Evolutionary conservation across 495 filamentous ascomycete species (phyloP), one percentile per base, ranked within the genome.

Genomic region (Neurospora intermedia): DNA sequence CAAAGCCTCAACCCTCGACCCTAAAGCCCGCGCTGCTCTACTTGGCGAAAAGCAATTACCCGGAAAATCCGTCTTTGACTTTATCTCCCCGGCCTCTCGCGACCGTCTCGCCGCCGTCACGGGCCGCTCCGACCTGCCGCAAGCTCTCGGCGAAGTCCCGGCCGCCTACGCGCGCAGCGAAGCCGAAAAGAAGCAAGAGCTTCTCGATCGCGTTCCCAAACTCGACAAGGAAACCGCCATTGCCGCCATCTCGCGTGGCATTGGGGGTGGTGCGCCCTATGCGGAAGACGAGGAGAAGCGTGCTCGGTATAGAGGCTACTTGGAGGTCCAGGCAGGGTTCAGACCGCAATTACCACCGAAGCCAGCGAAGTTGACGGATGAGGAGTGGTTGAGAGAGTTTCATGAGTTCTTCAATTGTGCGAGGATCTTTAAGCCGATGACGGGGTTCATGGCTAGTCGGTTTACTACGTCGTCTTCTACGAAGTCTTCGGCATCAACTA

Each of bases 1-100:
- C 16, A 91, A 90, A 79, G 83, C 90, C 10, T 94, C 93, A 0
- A 89, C 85, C 9, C 87, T 98, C 10, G 88, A 97, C 80, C 92
- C 95, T 5, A 91, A 87, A 74, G 84, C 93, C 40, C 88, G 96
- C 75, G 96, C 94, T 13, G 89, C 91, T 18, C 84, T 97, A 13
- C 84, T 99, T 0, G 94, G 94, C 23, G 95, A 98, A 80, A 84
- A 88, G 39, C 88, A 90, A 54, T 84, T 99, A 1, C 94, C 94
- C 5, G 92, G 93, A 11, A 97, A 98, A 81, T 98, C 96, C 1
- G 90, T 99, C 43, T 99, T 98, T 79, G 94, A 98, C 80, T 98
- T 91, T 83, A 88, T 99, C 81, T 91, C 93, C 0, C 87, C 94
- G 1, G 88, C 92, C 46, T 90, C 93, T 9, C 89, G 96, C 75